Conservation (phyloP, 495 filamentous ascomycete genomes). For the Xylona heveae region DNA sequence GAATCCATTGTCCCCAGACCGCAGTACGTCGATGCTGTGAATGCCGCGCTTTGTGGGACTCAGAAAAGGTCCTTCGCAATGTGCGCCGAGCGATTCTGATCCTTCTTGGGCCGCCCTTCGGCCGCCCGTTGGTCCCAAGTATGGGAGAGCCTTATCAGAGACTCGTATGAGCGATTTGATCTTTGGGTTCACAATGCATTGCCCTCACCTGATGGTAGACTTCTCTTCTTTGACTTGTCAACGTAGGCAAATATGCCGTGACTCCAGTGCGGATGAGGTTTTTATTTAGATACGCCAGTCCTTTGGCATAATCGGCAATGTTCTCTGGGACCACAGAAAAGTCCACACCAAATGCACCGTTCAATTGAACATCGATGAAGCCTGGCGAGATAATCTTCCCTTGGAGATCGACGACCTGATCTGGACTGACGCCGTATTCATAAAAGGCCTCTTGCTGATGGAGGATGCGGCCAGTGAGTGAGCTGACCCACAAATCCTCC, state of each 20-base stretch:
- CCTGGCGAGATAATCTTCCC: constrained; percentile 62
- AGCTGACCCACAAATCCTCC: constrained; percentile 63
- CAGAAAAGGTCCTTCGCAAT: constrained; percentile 72
- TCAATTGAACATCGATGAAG: constrained; percentile 70
- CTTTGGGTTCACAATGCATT: too few relatives aligned
- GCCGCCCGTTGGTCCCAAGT: constrained; percentile 43
- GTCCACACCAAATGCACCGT: constrained; percentile 72
- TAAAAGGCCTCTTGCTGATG: constrained; percentile 56
- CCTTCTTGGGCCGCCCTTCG: constrained; percentile 32
- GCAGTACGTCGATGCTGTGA: constrained; percentile 48
- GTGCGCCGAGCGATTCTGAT: constrained; percentile 62
- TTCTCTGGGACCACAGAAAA: constrained; percentile 52
- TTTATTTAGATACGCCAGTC: constrained; percentile 43
- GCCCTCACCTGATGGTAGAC: constrained; percentile 41
- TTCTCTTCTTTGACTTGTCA: constrained; percentile 43
- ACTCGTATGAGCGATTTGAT: too few relatives aligned
- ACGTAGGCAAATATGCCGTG: constrained; percentile 63
- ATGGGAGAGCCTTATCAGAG: constrained; percentile 46
- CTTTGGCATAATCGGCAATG: constrained; percentile 40
- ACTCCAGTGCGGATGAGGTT: constrained; percentile 54
- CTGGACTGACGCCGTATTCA: constrained; percentile 35
- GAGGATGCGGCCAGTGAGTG: constrained; percentile 53
- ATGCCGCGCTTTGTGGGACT: constrained; percentile 48
- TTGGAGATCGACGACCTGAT: constrained; percentile 42
- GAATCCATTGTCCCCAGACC: constrained; percentile 23